phyloP scores from a whole-genome alignment of 169 alveolate genomes.

The Plasmodium chabaudi region DNA sequence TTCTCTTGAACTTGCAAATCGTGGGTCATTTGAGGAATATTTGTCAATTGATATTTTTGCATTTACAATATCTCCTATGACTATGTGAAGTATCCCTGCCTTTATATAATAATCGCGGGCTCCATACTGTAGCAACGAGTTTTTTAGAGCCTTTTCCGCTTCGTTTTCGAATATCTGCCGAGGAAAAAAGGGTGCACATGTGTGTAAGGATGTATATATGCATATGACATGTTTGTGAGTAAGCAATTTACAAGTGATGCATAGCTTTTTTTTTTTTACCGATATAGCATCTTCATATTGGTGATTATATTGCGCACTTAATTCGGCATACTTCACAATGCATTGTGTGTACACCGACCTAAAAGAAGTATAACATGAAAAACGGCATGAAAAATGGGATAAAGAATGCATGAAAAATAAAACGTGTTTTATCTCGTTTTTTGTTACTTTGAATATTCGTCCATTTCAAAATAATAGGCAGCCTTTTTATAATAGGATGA shows the following conservation, averaged over 20 bases:
- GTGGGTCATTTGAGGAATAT: conserved; percentile 50
- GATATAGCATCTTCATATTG: conserved; percentile 75
- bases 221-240: conserved; percentile 3
- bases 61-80: conserved; percentile 64
- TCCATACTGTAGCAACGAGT: conserved; percentile 69
- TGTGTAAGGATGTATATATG: neutral
- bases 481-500: conserved; percentile 72
- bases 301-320: conserved; percentile 57
- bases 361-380: neutral
- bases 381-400: neutral
- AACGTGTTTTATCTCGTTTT: neutral
- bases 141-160: conserved; percentile 78
- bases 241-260: neutral
- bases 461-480: conserved; percentile 79
- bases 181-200: neutral
- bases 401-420: neutral
- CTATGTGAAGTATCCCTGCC: conserved; percentile 78
- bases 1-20: conserved; percentile 66
- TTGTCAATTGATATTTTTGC: conserved; percentile 71
- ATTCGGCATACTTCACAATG: conserved; percentile 76
- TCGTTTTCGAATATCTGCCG: conserved; percentile 73
- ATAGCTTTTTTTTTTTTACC: conserved; percentile 12
- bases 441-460: conserved; percentile 66
- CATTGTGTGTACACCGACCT: conserved; percentile 73
- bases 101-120: conserved; percentile 78